These are phyloP conservation scores for Furculomyces boomerangus DNA, from an alignment of 371 early-diverging fungal genomes.

Conservation along the genomic window DNA sequence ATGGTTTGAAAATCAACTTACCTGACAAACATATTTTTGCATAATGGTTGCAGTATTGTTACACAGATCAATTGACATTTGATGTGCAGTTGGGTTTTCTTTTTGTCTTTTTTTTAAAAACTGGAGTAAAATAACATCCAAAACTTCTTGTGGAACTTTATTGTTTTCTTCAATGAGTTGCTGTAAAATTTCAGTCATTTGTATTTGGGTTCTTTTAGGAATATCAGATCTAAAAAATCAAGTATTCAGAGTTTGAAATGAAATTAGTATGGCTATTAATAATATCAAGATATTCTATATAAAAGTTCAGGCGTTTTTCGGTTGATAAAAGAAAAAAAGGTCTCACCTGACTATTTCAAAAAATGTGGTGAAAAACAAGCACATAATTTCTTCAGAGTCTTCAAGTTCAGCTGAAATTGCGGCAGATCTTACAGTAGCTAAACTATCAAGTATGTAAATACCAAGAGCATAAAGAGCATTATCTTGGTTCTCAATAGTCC, in stretches of 20 bases:
- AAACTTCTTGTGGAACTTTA: slow-evolving; percentile 46
- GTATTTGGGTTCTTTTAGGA: slow-evolving; percentile 53
- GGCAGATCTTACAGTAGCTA: slow-evolving; percentile 67
- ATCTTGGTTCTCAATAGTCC: slow-evolving; percentile 31
- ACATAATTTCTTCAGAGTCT: slow-evolving; percentile 44
- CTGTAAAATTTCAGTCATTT: slow-evolving; percentile 64
- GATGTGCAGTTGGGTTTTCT: slow-evolving; percentile 47
- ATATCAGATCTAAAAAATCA: slow-evolving; percentile 30
- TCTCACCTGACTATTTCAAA: slow-evolving; percentile 37
- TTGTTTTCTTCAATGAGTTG: slow-evolving; percentile 62
- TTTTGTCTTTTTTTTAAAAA: slow-evolving; percentile 50
- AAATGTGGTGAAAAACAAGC: slow-evolving; percentile 36
- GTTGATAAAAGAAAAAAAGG: slow-evolving; percentile 2
- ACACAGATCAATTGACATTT: slow-evolving; percentile 68
- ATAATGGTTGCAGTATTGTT: slow-evolving; percentile 50
- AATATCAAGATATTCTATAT: no score
- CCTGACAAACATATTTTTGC: slow-evolving; percentile 78
- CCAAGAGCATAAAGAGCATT: slow-evolving; percentile 45
- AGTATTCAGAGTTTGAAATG: no score
- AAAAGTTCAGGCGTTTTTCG: background rate
- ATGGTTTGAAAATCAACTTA: slow-evolving; percentile 8
- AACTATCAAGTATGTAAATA: slow-evolving; percentile 69
- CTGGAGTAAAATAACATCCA: slow-evolving; percentile 60
- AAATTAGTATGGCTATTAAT: no score
- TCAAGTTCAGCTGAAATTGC: slow-evolving; percentile 51